Conservation (phyloP, 192 early-diverging fungal genomes). For the Dissophora ornata region DNA sequence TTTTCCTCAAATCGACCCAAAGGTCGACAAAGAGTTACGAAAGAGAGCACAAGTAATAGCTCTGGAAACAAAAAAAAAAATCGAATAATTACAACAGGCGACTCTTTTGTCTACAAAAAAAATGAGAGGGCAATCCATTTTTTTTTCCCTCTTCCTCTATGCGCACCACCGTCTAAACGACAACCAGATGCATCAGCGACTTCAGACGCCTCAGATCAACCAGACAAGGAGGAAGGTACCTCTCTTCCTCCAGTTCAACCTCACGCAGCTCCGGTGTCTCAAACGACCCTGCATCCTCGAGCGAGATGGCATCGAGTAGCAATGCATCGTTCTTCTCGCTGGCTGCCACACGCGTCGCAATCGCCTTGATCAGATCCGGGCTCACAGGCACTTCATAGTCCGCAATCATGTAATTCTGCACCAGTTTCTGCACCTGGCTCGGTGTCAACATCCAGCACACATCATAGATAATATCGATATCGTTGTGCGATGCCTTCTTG, state of each 20-base stretch:
- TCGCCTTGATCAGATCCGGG: constrained; percentile 89
- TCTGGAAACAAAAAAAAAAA: too few relatives aligned
- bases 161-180: constrained; percentile 42
- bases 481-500: constrained; percentile 83
- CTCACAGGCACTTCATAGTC: constrained; percentile 95
- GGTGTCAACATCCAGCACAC: constrained; percentile 97
- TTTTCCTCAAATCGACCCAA: too few relatives aligned
- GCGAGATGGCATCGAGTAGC: constrained; percentile 83
- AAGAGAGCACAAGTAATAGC: too few relatives aligned
- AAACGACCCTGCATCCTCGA: constrained; percentile 70
- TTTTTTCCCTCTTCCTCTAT: background rate
- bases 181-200: constrained; percentile 47
- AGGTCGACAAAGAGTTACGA: too few relatives aligned
- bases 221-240: constrained; percentile 62
- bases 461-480: constrained; percentile 99
- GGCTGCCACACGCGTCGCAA: constrained; percentile 82
- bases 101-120: background rate
- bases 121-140: too few relatives aligned
- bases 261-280: constrained; percentile 65
- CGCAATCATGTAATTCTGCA: constrained; percentile 93
- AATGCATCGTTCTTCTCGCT: constrained; percentile 92
- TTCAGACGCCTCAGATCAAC: constrained; percentile 49
- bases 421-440: constrained; percentile 97
- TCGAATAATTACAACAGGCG: too few relatives aligned
- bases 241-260: constrained; percentile 46